Base-by-base conservation (phyloP, 495 filamentous ascomycete species). In the Chaetomium tenue region DNA sequence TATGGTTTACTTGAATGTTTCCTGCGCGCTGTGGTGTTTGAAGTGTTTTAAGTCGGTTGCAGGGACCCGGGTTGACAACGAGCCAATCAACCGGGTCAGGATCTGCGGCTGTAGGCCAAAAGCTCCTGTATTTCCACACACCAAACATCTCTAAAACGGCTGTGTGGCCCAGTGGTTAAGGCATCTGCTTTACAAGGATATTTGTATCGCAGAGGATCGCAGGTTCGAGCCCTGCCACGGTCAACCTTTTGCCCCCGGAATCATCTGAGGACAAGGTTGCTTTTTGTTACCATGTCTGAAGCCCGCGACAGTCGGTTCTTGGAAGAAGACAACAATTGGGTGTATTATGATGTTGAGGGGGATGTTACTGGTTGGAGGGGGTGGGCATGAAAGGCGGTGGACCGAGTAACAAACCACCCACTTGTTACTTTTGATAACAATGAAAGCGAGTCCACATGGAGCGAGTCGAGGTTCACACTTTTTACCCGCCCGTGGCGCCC, bases 151-250 rank as follows among this genome's bases (percentile, higher is more conserved):
- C 40, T 7, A 48, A 23, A 25, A 50, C 58, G 75, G 70, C 67
- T 71, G 72, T 68, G 69, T 77, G 71, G 75, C 71, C 72, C 69
- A 77, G 75, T 72, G 75, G 75, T 75, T 76, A 76, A 70, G 73
- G 71, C 75, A 75, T 73, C 68, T 74, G 74, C 74, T 72, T 77
- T 77, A 77, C 75, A 77, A 42, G 11, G 16, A 28, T n/a, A 18
- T 6, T 12, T 37, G 42, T 40, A 63, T 65, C 75, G 74, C 74
- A 74, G 70, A 76, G 75, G 78, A 75, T 77, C 78, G 77, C 78
- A 78, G 78, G 78, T 80, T 80, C 78, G 77, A 80, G 69, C 77
- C 78, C 78, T 78, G 78, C 77, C 73, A 72, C 73, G 78, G 74
- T 78, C 78, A 79, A 64, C 52, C 16, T 40, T 42, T 60, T 53